Conservation (phyloP, 2,329 filamentous ascomycete species). For the Aplosporella prunicola region DNA sequence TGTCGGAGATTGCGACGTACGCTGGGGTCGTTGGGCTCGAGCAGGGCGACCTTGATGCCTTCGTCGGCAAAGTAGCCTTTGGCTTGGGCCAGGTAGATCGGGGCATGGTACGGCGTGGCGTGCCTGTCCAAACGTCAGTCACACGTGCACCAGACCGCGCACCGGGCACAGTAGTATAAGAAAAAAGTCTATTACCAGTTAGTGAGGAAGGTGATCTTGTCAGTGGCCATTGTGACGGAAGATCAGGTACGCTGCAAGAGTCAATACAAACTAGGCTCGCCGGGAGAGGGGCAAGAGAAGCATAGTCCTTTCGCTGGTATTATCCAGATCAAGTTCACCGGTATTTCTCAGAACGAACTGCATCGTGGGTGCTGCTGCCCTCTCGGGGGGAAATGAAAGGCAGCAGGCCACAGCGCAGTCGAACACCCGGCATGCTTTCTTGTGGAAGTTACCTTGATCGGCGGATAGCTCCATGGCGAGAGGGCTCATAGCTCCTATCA, state of each 20-base stretch:
- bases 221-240: conserved; percentile 61
- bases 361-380: too few species aligned
- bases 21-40: conserved; percentile 71
- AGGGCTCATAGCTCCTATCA: conserved; percentile 12
- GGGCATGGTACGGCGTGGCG: conserved; percentile 71
- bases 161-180: too few species aligned
- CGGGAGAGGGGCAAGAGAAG: conserved; percentile 51
- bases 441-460: conserved; percentile 34
- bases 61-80: conserved; percentile 68
- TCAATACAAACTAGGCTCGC: conserved; percentile 38
- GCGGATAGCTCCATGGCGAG: conserved; percentile 27
- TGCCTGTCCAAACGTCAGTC: conserved; percentile 45
- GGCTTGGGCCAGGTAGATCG: conserved; percentile 65
- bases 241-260: conserved; percentile 38
- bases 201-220: conserved; percentile 77
- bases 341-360: conserved; percentile 64
- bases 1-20: conserved; percentile 28
- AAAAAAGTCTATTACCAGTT: conserved; percentile 67
- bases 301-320: conserved; percentile 84
- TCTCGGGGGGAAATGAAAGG: conserved; percentile 1
- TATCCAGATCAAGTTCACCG: conserved; percentile 80
- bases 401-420: conserved; percentile 10
- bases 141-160: neutral
- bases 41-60: conserved; percentile 65
- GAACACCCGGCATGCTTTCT: conserved; percentile 35